These are phyloP conservation scores for Lactarius sanguifluus DNA, from an alignment of 768 basidiomycete genomes.

Conservation along the genomic window DNA sequence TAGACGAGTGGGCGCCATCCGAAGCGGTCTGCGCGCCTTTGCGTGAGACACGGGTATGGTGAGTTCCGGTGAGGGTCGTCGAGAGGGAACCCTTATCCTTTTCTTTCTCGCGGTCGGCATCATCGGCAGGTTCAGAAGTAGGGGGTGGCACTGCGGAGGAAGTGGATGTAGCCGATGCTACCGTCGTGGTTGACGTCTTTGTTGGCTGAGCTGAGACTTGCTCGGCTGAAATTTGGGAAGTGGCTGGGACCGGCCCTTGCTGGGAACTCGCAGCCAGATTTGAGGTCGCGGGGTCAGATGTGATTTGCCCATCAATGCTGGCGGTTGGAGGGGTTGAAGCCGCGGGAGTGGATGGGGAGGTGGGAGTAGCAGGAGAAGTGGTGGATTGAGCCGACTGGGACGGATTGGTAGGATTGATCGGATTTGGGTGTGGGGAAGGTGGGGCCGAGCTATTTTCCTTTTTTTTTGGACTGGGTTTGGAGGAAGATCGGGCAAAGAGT, in stretches of 20 bases:
- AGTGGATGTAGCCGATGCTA: slow-evolving; percentile 17
- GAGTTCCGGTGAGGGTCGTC: slow-evolving; percentile 44
- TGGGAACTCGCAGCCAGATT: slow-evolving; percentile 20
- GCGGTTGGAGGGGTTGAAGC: slow-evolving; percentile 16
- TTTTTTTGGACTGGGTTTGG: slow-evolving; percentile 24
- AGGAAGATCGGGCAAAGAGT: slow-evolving; percentile 26
- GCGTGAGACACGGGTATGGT: slow-evolving; percentile 39
- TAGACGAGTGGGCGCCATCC: slow-evolving; percentile 38
- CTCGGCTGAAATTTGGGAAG: slow-evolving; percentile 12
- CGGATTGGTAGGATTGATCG: neutral
- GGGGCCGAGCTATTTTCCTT: slow-evolving; percentile 18
- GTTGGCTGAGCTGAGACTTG: slow-evolving; percentile 24
- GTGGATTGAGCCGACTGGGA: neutral
- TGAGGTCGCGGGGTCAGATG: slow-evolving; percentile 26
- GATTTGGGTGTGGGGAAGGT: neutral
- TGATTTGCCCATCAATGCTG: slow-evolving; percentile 26
- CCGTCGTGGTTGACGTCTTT: slow-evolving; percentile 25
- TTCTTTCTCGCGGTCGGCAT: slow-evolving; percentile 42
- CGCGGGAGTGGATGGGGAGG: neutral
- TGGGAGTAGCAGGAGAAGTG: neutral
- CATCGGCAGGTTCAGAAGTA: slow-evolving; percentile 37
- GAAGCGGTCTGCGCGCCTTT: slow-evolving; percentile 37
- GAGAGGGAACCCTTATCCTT: slow-evolving; percentile 49
- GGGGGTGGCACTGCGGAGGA: slow-evolving; percentile 33
- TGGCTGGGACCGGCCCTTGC: slow-evolving; percentile 33